Base-by-base conservation (phyloP, 148 eudicot species). In the Rhododendron vialii region DNA sequence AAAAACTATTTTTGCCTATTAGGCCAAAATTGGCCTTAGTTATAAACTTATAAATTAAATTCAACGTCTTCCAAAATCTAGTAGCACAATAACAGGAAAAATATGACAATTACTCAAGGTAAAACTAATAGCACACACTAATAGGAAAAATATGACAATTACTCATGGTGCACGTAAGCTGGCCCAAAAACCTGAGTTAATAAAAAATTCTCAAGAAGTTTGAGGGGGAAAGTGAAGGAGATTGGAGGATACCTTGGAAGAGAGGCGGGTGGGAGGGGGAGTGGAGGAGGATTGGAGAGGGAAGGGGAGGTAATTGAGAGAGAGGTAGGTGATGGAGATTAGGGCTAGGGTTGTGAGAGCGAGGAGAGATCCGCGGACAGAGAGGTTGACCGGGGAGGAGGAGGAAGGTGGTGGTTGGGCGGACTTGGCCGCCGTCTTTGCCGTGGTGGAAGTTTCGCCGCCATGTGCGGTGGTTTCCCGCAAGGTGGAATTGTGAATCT, bases 321-420 rank as follows among this genome's bases (percentile, higher is more conserved):
- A 93, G 90, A 96, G 86, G 78, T 90, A 92, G 9, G 95, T 92
- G 94, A 95, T 88, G 91, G 93, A 89, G 55, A 91, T 67, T 41
- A 95, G 88, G 47, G 98, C 93, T 83, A 95, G 83, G 38, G 89
- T 69, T 28, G 95, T 93, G 61, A 96, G 90, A 67, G 95, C 88
- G 76, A 95, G 92, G 51, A 96, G 91, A 17, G 96, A 94, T 88
- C 93, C 90, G 41, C 92, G 93, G 26, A 92, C 86, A n/a, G 85
- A 87, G 85, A 88, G 87, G 87, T 90, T 75, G 84, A 90, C 78
- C 51, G 90, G 81, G 75, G 91, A 35, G 24, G 76, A 77, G 84
- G 90, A 80, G 48, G 91, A 76, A 81, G 93, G 84, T 71, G 86
- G 90, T 33, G 89, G 85, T 51, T 80, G 90, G 75, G 63, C 81